Base-by-base conservation (phyloP, 352 stramenopile species). In the Phytophthora brassicae region DNA sequence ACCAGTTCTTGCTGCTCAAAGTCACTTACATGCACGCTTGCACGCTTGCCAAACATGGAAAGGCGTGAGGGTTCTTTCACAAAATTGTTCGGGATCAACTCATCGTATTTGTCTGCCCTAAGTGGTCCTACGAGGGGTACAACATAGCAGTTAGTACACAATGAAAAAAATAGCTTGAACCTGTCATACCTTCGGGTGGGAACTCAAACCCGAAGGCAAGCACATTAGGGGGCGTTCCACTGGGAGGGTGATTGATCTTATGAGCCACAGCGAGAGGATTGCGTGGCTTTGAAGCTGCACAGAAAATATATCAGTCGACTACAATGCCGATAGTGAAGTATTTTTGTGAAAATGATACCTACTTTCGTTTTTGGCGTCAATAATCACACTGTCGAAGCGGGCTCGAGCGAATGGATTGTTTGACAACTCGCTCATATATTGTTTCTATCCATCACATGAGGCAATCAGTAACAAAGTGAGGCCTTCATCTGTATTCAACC, bases 361-460 rank as follows among this genome's bases (percentile, higher is more conserved):
- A 95, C 86, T 72, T 48, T 88, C 79, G 56, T 88, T 81, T 54
- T 91, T 92, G 42, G 79, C 86, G 38, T 95, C 79, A 57, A 95
- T 94, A 47, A 95, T 88, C 16, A 90, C 80, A 68, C 86, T 90
- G 70, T 95, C 86, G 48, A 95, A 95, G 7, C 86, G 83, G 17
- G 84, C 84, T 29, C 86, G 76, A 20, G 86, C 84, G 51, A 78
- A 95, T 16, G 73, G 57, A 51, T 95, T 95, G 64, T 90, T 80
- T 6, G 84, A 83, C 28, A 95, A 66, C 20, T 91, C 76, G 31
- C 74, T 66, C 29, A 95, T 41, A 29, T 88, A 73, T 44, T 93
- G 69, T 35, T 78, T 66, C 73, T 77, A 22, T 24, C 13, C 1
- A 49, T 56, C 24, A 26, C 1, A 31, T 31, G 26, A 31, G 4